Base-by-base conservation (phyloP, 371 early-diverging fungal species). In the Rhizopus delemar region DNA sequence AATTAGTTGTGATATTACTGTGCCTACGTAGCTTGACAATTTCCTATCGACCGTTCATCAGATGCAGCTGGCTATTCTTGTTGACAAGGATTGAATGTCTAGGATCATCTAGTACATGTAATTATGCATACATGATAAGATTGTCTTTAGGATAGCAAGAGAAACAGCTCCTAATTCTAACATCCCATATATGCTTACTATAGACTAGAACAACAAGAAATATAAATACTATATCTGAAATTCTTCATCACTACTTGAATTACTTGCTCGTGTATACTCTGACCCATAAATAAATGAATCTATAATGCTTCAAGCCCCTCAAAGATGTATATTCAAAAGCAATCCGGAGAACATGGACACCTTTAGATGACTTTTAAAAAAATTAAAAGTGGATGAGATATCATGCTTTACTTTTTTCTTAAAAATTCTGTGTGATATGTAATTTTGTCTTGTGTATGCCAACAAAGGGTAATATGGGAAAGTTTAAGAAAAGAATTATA, bases 291-390 rank as follows among this genome's bases (percentile, higher is more conserved):
- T 56, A 5, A 82, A 92, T 41, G 80, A 76, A 69, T 94, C 96
- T 28, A 96, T 93, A 90, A 94, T 0, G 94, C 90, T 0, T 89
- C 80, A 62, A 97, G 98, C 0, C 98, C 98, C 11, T 92, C 81
- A 65, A 94, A 95, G 22, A 22, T 22, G 2, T 22, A 22, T 22
- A 22, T 22, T 22, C 22, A 22, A 22, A 22, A 22, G 22, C 2
- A 22, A 22, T 0, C 22, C 22, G 2, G 22, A 22, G 22, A 22
- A 22, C 22, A 22, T 22, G 22, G 0, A 22, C 22, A 22, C 22
- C 22, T 22, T 22, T 22, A 1, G 22, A 22, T 22, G 22, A 22
- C 22, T 22, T 22, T 22, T 22, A 2, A 22, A 22, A 22, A 22
- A 22, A 22, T 22, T 2, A 22, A 22, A 22, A n/a, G n/a, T 22